Evolutionary conservation across 495 filamentous ascomycete species (phyloP).

Genomic region (Neurospora cerealis): DNA sequence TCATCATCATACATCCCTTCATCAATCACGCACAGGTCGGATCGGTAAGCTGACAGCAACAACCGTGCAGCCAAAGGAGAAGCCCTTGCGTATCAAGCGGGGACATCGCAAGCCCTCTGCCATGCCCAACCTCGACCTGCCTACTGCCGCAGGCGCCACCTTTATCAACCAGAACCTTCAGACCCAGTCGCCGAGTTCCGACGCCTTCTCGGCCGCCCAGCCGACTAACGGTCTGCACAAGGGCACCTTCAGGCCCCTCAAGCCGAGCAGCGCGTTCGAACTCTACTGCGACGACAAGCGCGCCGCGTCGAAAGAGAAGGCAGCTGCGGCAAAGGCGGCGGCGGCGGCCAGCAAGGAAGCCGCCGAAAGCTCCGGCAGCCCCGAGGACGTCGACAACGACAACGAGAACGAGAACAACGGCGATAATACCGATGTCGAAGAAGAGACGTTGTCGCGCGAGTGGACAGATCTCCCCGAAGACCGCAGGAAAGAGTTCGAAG

Average conservation of each 20-base stretch:
- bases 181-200: slow-evolving; percentile 37
- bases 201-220: slow-evolving; percentile 30
- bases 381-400: slow-evolving; percentile 51
- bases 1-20: slow-evolving; percentile 4
- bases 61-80: slow-evolving; percentile 66
- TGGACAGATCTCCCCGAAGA: slow-evolving; percentile 39
- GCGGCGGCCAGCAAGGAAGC: slow-evolving; percentile 49
- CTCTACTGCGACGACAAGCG: slow-evolving; percentile 40
- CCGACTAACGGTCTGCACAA: slow-evolving; percentile 22
- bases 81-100: slow-evolving; percentile 80
- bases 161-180: slow-evolving; percentile 35
- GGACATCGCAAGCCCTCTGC: slow-evolving; percentile 49
- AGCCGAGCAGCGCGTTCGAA: slow-evolving; percentile 40
- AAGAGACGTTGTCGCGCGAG: slow-evolving; percentile 36
- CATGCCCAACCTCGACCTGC: slow-evolving; percentile 19
- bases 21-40: slow-evolving; percentile 6
- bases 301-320: slow-evolving; percentile 25
- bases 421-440: slow-evolving; percentile 22
- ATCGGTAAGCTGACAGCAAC: slow-evolving; percentile 16
- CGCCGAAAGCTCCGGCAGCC: slow-evolving; percentile 57
- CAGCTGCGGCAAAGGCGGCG: slow-evolving; percentile 24
- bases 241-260: slow-evolving; percentile 30
- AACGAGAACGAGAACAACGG: slow-evolving; percentile 32
- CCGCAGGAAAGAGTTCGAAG: slow-evolving; percentile 34
- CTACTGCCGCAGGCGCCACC: slow-evolving; percentile 14